Conservation (phyloP, 345 rosid genomes). For the Pugionium cornutum region DNA sequence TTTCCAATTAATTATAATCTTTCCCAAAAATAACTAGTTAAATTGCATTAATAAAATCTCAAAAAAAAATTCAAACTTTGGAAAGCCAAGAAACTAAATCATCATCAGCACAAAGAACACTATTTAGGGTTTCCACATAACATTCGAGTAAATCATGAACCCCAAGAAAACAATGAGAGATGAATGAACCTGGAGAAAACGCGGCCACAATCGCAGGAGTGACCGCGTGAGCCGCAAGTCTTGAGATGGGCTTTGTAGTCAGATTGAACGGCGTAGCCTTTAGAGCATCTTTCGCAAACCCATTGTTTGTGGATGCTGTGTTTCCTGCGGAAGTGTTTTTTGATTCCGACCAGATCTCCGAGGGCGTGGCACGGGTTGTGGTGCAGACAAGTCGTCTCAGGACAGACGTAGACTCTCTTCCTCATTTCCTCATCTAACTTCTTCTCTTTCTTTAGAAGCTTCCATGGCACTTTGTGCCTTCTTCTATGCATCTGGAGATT, state of each 20-base stretch:
- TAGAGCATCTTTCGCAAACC: slow-evolving; percentile 89
- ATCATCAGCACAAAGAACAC: slow-evolving; percentile 2
- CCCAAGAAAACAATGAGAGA: background rate
- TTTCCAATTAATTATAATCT: background rate
- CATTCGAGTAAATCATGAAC: background rate
- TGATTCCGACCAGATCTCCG: slow-evolving; percentile 96
- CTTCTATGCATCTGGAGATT: slow-evolving; percentile 97
- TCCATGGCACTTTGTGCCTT: slow-evolving; percentile 98
- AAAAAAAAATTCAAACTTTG: background rate
- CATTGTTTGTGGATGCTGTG: slow-evolving; percentile 90
- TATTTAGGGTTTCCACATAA: slow-evolving; percentile 22
- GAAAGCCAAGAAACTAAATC: slow-evolving; percentile 1
- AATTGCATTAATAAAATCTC: background rate
- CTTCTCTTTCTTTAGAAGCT: slow-evolving; percentile 82
- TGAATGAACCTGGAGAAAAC: slow-evolving; percentile 81
- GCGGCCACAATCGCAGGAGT: slow-evolving; percentile 96
- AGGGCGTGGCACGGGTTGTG: slow-evolving; percentile 93
- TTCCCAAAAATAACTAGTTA: background rate
- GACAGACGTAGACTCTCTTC: slow-evolving; percentile 89
- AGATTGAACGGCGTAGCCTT: slow-evolving; percentile 97
- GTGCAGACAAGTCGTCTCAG: slow-evolving; percentile 91
- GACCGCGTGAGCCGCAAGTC: slow-evolving; percentile 96
- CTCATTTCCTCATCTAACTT: slow-evolving; percentile 50
- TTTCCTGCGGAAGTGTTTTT: slow-evolving; percentile 83
- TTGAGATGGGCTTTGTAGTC: slow-evolving; percentile 97